Evolutionary conservation across 495 filamentous ascomycete genomes (phyloP), one percentile per base, ranked within the genome.

Genomic region (Daldinia childiae): DNA sequence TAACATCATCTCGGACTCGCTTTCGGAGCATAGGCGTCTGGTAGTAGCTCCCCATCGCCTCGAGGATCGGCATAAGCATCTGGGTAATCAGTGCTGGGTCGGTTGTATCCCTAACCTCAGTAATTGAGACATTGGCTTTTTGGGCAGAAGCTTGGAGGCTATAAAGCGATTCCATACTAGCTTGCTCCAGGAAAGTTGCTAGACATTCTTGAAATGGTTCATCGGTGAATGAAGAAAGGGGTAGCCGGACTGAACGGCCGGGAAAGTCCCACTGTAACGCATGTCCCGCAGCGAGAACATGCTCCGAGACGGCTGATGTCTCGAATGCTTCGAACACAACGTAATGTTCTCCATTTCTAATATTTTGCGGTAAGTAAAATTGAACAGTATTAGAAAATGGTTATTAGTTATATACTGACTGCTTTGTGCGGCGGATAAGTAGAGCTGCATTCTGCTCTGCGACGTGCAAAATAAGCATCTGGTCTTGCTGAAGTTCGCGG

Each of bases 1-100:
- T 82, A 0, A 90, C 85, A 24, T 89, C 87, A 60, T 91, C 89
- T 1, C 84, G 82, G 6, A 90, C 79, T n/a, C 82, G 80, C 76
- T 91, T 91, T 9, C 81, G 79, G 3, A 88, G 75, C 0, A 79
- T 15, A 0, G 78, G 77, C 0, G 79, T 62, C 48, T 71, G 55
- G 3, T 77, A 55, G 3, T 67, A 66, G n/a, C 62, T 62, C 0
- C 88, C 89, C 43, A 82, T 82, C 0, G 79, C 84, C 62, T 89
- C 86, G 1, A 91, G 78, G 0, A 90, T 58, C 1, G 86, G 79
- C 77, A 90, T 85, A 15, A 90, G 74, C 74, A 89, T 78, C 9
- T 86, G 80, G 0, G 82, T 84, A 15, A 91, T 81, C 12, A 90
- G 62, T 0, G 82, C 76, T 1, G 88, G 89, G 57, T 84, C 74